phyloP scores from a whole-genome alignment of 306 rosid genomes.

The Quillaja saponaria region DNA sequence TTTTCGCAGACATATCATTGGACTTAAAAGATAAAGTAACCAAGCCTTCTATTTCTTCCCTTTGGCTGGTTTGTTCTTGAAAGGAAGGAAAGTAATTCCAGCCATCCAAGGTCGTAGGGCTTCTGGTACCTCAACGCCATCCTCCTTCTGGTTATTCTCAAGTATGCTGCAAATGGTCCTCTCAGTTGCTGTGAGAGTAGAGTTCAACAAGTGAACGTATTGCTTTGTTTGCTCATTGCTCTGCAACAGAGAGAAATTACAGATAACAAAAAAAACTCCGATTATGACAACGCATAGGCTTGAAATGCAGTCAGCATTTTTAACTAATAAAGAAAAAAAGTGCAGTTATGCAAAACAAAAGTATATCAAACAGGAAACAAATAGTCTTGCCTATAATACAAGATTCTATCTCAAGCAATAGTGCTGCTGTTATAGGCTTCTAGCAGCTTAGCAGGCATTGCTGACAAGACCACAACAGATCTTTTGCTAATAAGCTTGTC shows the following conservation, averaged over 20 bases:
- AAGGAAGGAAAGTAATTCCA: constrained; percentile 78
- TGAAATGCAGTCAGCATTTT: not conserved
- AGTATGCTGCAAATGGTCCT: constrained; percentile 94
- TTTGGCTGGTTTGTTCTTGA: constrained; percentile 72
- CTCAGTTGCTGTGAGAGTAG: constrained; percentile 96
- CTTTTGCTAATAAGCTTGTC: too few species aligned
- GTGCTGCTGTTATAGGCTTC: too few species aligned
- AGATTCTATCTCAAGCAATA: too few species aligned
- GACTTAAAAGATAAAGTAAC: constrained; percentile 44
- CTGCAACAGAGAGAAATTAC: constrained; percentile 46
- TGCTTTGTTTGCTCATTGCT: constrained; percentile 79
- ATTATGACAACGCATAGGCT: not conserved
- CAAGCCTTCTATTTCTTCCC: constrained; percentile 98
- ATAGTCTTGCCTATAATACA: too few species aligned
- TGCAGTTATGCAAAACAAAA: too few species aligned
- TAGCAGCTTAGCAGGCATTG: too few species aligned
- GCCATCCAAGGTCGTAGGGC: constrained; percentile 72
- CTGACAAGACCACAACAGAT: too few species aligned
- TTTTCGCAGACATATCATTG: constrained; percentile 29
- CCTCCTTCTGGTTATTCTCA: constrained; percentile 88
- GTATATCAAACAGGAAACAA: too few species aligned
- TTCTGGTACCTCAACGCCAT: constrained; percentile 83
- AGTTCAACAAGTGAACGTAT: constrained; percentile 82
- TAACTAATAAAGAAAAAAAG: too few species aligned
- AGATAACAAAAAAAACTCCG: constrained; percentile 16